Base-by-base conservation (phyloP, 192 early-diverging fungal species). In the Rhizophagus prolifer region DNA sequence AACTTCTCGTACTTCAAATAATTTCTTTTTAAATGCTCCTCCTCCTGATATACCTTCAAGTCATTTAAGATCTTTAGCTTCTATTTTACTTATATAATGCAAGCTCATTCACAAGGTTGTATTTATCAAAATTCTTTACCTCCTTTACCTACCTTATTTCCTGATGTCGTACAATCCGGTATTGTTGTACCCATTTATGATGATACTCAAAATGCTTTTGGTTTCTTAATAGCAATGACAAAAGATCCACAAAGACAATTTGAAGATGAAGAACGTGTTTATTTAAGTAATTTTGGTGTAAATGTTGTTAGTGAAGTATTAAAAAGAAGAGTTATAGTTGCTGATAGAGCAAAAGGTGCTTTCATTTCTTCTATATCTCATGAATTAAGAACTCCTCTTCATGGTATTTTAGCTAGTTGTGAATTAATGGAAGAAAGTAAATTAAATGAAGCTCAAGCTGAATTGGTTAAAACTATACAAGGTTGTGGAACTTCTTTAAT, bases 321-420 rank as follows among this genome's bases (percentile, higher is more conserved):
- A 61, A 81, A 83, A 47, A 54, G 79, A 41, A 65, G 80, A 31
- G 82, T 86, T n/a, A 83, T 84, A 21, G 82, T 81, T 14, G 87
- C 87, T 6, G 85, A 83, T 70, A 72, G 81, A 26, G 84, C 87
- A 31, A 88, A 88, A 74, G 78, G 84, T 2, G 80, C 78, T 3
- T 86, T 88, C 69, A 81, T 31, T 26, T 54, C 72, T 63, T 83
- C 82, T 13, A 85, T 87, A 14, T 80, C 78, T 13, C 86, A 87
- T 58, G 86, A 87, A 66, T 85, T 87, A 61, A 64, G 85, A 71
- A 88, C 87, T 28, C 87, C 87, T 10, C 72, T 88, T 36, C 87
- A 88, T 65, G 84, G 84, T 38, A 81, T 88, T 12, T 72, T 88
- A 54, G 87, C 81, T n/a, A 82, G 79, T 41, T 75, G 83, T 19